Base-by-base conservation (phyloP, 148 eudicot genomes). In the Selenicereus undatus region DNA sequence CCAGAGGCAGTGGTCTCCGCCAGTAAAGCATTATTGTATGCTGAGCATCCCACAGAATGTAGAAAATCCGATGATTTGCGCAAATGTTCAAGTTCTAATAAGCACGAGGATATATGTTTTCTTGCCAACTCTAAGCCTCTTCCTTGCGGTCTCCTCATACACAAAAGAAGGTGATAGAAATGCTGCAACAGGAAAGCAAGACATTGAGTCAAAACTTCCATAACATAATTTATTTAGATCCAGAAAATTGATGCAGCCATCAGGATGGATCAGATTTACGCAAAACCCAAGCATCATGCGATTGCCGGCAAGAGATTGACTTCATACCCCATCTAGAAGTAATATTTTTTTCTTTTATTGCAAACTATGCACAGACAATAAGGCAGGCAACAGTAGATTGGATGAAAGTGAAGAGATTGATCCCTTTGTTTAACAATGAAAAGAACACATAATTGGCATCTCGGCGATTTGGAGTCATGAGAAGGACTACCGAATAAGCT, bases 81-180 rank as follows among this genome's bases (percentile, higher is more conserved):
- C 74, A 90, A 88, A 76, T 87, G 83, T 80, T 91, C 92, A 73
- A 96, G 89, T 91, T 94, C 98, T 79, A 85, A 79, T 77, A 92
- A 89, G 90, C 99, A 91, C 30, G 88, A 88, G 73, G 86, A 80
- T 82, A 92, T 90, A 82, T 96, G 99, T 84, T 92, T 96, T 84
- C 91, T 92, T 2, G 99, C 99, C 81, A 91, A 84, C 80, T 92
- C 98, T 80, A 96, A 89, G 75, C 99, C 99, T 89, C 88, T 92
- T 48, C 99, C 99, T 89, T 92, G 97, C 74, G 99, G 92, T 81
- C 89, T 89, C 89, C 84, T 92, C 92, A 92, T 86, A 81, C 92
- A 92, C 26, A 81, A 79, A 60, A 96, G 84, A 80, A 86, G 82
- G 82, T 96, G 99, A 86, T 90, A 90, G 84, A 89, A 96, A 86